Evolutionary conservation across 2,329 filamentous ascomycete species (phyloP), one percentile per base, ranked within the genome.

Genomic region (Erysiphe pulchra): DNA sequence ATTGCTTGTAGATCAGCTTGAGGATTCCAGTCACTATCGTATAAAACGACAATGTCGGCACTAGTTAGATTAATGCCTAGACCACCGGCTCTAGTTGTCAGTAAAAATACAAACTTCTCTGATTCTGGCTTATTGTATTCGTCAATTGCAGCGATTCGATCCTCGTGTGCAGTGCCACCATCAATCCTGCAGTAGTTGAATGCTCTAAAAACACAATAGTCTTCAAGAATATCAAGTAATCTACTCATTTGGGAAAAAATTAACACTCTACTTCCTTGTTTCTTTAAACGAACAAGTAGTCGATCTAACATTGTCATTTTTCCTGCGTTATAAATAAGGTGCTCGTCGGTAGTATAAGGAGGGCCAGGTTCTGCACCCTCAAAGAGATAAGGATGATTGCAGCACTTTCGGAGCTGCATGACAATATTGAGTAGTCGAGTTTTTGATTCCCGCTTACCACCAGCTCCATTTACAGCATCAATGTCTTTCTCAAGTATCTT

Each of bases 171-270:
- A 13, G 90, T 98, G 42, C 86, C 78, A 57, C 90, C 90, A 59
- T 98, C 90, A 51, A 98, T 98, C 57, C 90, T 82, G 62, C 86
- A 95, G 64, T 98, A 98, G 51, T 92, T 80, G 64, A 82, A 94
- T 31, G 84, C 78, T 47, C 86, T 74, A 68, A 98, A 93, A 40
- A 95, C 85, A 52, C 87, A 95, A 62, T 98, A 98, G 60, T 98
- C 90, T 59, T 98, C 90, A 14, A 98, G 70, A 45, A 98, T 98
- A 58, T 98, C 90, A 38, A 98, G 67, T 36, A 94, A 70, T 71
- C 90, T 83, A 57, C 86, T 94, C 90, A 98, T 98, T 58, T 98
- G 90, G 0, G 90, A 98, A 65, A 98, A 98, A 54, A 98, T 95
- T 47, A 98, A 72, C n/a, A 98, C 85, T 52, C 90, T 75, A 58